Evolutionary conservation across 2,329 filamentous ascomycete genomes (phyloP), one percentile per base, ranked within the genome.

Genomic region (Apiospora malaysiana): DNA sequence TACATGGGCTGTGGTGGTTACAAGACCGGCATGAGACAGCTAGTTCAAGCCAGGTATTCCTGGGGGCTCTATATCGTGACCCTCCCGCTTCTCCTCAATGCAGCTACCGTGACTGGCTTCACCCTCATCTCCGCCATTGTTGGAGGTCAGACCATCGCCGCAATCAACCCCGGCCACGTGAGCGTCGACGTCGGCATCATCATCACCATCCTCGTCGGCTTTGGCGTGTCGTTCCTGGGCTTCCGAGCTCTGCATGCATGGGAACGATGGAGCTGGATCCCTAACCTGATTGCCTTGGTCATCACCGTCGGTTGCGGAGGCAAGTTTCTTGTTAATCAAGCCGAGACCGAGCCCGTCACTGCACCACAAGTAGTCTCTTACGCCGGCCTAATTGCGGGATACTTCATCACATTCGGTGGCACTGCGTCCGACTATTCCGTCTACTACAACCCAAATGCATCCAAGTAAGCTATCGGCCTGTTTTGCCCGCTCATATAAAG

Each of bases 11-110:
- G 87, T 1, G 84, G 85, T 14, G 88, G 88, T 0, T 85, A 87
- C 21, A 83, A 84, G 71, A 90, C 88, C 2, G 89, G 88, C 18
- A 83, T 90, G 81, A 82, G 89, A 23, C 88, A 90, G 76, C 85
- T 90, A 76, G 84, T 90, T 7, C 87, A 89, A 74, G 87, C 89
- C n/a, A 83, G 89, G 42, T 91, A 89, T 78, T 85, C 86, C 0
- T 91, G 89, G 75, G 88, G 87, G 82, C 87, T 84, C 21, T 88
- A 88, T 77, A 80, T 88, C 10, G 84, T 86, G 23, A 84, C 82
- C 0, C 77, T 90, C 4, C 83, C 87, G 1, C 80, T 88, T 9
- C 75, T 90, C 18, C 78, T 90, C 5, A 90, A 89, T 70, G 83
- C 88, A 3, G 87, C 86, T 16, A 90, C 87, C 0, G 80, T 90